A percentile compares a stretch with the other conserved stretches of the same genome.
Conservation (phyloP, 352 stramenopile genomes). For the Pythium dissimile region DNA sequence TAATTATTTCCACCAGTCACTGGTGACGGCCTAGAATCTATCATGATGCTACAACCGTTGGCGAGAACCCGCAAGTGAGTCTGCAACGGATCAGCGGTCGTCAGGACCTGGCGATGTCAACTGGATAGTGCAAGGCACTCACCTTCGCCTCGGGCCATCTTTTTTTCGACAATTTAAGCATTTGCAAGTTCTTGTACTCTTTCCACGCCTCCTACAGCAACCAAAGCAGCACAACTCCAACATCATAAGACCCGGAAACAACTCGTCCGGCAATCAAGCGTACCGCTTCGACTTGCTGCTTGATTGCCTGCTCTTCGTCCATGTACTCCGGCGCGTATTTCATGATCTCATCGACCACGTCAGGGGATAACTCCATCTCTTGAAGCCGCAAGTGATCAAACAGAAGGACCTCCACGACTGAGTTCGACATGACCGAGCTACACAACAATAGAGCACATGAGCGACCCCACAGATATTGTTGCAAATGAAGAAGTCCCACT, state of each 20-base stretch:
- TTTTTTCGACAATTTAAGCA: slow-evolving; percentile 67
- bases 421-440: slow-evolving; percentile 57
- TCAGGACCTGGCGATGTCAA: too few species aligned
- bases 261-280: not conserved
- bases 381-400: slow-evolving; percentile 73
- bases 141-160: slow-evolving; percentile 65
- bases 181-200: slow-evolving; percentile 59
- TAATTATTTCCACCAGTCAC: not conserved
- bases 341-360: slow-evolving; percentile 58
- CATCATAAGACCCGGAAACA: not conserved
- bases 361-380: slow-evolving; percentile 61
- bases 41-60: slow-evolving; percentile 78
- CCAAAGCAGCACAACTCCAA: not conserved
- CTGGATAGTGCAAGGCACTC: not conserved
- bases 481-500: not conserved
- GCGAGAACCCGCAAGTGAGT: slow-evolving; percentile 60
- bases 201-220: slow-evolving; percentile 50
- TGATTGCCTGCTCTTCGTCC: slow-evolving; percentile 46
- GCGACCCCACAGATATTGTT: not conserved
- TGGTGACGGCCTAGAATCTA: slow-evolving; percentile 15
- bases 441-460: not conserved
- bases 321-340: slow-evolving; percentile 51
- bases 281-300: slow-evolving; percentile 40
- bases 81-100: slow-evolving; percentile 15
- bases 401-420: slow-evolving; percentile 64